Evolutionary conservation across 768 basidiomycete species (phyloP), one percentile per base, ranked within the genome.

Genomic region (Russula ochroleuca): DNA sequence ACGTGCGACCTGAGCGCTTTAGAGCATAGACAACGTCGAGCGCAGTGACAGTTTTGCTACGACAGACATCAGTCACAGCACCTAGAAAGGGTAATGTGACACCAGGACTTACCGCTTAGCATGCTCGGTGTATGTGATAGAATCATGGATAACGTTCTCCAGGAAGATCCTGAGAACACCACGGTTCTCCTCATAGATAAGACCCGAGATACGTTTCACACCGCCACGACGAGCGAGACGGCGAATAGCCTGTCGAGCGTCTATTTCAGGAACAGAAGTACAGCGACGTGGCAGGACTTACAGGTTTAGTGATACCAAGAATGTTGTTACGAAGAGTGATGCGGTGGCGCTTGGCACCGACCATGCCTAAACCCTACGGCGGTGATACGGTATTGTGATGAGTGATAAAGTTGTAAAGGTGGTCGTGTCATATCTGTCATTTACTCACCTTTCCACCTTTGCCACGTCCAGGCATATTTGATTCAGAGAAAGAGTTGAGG

Each of bases 151-250:
- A 72, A 85, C 87, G 66, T 89, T 91, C 78, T 93, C 90, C 54
- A 92, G 83, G 86, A 92, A 95, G 73, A 93, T 88, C 81, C 95
- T 96, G 69, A 96, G 83, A 31, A 95, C 93, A 83, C 92, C 92
- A 76, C 88, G 86, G 63, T 93, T 95, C 84, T 95, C 94, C 74
- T 95, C 93, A 77, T 96, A 94, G 80, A 95, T 94, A 68, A 94
- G 85, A 76, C 92, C 84, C 51, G 88, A 90, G 72, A 92, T 92
- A 90, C 91, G 87, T 84, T 97, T 95, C 74, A 96, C 94, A 89
- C 95, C 94, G 71, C 94, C 93, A 83, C 94, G 90, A 76, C 91
- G 91, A 59, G 94, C 94, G 65, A 98, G 90, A 84, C 94, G 92
- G 82, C 89, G 90, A 77, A 96, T 86, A 73, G 88, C 93, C 91